Base-by-base conservation (phyloP, 768 basidiomycete genomes). In the Tricholoma hemisulphureum region DNA sequence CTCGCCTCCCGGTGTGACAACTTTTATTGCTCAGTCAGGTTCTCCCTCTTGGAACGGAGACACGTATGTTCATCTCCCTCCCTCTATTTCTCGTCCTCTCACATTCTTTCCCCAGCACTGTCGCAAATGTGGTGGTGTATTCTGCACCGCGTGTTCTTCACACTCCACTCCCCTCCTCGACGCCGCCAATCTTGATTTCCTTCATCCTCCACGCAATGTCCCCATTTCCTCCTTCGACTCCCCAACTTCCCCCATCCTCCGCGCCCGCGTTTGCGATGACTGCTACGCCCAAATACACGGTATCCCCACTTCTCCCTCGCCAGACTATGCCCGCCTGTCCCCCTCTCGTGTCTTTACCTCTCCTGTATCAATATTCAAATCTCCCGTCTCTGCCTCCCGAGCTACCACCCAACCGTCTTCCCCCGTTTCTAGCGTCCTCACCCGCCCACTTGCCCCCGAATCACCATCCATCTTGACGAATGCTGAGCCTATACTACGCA, bases 41-140 rank as follows among this genome's bases (percentile, higher is more conserved):
- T 92, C 69, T 81, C 83, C 58, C 68, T 92, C 58, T 80, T 86
- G 43, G 87, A 89, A 61, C 87, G 90, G 60, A 83, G 84, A 73
- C 90, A 93, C 67, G 87, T 89, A 67, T 65, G 87, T 80, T 14
- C 59, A 48, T 31, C 31, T 54, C 34, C 39, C 28, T 50, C 20
- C 55, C 51, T 31, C n/a, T 29, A 55, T 16, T 50, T 26, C 28
- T 24, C 10, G 16, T 16, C 20, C 57, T 46, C 65, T 71, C 60
- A 65, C 64, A 61, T 65, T 57, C 60, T 55, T 53, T 51, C 59
- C 55, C 37, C 67, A 89, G 87, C 91, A 93, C 59, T 93, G 91
- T 71, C 83, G 91, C 69, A 92, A 91, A 68, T 92, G 91, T 62
- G 91, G 91, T 51, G 89, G 88, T 60, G 75, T 92, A 28, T 91